Evolutionary conservation across 2,329 filamentous ascomycete species (phyloP).

Genomic region (Penicillium nordicum): DNA sequence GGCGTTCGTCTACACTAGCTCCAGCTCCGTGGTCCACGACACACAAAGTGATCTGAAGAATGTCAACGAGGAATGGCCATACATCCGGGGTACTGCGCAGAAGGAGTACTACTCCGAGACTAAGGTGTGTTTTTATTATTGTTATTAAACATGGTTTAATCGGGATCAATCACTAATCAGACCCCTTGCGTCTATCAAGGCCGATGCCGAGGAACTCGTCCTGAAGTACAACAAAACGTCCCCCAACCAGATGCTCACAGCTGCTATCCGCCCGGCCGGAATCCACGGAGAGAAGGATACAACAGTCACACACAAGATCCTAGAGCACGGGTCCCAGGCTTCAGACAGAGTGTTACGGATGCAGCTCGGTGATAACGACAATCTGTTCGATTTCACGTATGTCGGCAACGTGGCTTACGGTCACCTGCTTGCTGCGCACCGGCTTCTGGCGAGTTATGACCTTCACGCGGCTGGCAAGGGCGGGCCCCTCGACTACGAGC

Average conservation of each 20-base stretch:
- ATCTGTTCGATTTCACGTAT: constrained; percentile 69
- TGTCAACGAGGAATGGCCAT: constrained; percentile 78
- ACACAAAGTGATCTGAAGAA: constrained; percentile 75
- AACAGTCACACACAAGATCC: constrained; percentile 68
- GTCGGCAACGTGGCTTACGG: constrained; percentile 69
- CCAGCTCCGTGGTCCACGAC: constrained; percentile 81
- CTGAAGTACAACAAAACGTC: constrained; percentile 66
- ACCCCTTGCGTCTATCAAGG: constrained; percentile 43
- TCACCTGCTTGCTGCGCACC: constrained; percentile 75
- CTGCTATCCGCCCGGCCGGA: constrained; percentile 76
- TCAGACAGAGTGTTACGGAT: constrained; percentile 63
- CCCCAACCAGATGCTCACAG: constrained; percentile 65
- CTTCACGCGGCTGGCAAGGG: constrained; percentile 48
- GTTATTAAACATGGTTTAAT: constrained; percentile 25
- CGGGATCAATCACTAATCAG: not conserved
- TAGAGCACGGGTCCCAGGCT: constrained; percentile 63
- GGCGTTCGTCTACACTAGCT: constrained; percentile 87
- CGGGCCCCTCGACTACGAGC: constrained; percentile 66
- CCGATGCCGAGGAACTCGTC: constrained; percentile 76
- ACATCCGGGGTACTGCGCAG: constrained; percentile 67
- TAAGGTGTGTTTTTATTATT: constrained; percentile 56
- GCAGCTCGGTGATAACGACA: constrained; percentile 73
- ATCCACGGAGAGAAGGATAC: constrained; percentile 90
- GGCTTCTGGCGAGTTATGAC: constrained; percentile 60
- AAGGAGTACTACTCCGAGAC: constrained; percentile 85